Conservation (phyloP, 2,329 filamentous ascomycete species). For the Xylariaceae sp. region DNA sequence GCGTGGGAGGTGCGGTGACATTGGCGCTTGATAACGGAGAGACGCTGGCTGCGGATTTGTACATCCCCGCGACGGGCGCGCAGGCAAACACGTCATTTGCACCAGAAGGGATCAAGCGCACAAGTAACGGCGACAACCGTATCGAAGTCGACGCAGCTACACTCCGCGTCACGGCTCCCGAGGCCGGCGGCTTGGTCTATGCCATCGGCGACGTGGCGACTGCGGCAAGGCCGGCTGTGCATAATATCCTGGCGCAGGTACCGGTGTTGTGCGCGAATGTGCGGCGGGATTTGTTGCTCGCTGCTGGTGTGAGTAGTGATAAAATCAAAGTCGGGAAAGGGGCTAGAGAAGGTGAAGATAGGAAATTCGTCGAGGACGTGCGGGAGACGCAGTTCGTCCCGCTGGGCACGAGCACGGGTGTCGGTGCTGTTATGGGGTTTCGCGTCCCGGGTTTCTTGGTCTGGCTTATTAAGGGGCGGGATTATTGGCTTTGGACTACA, state of each 20-base stretch:
- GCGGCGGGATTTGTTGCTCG: slow-evolving; percentile 44
- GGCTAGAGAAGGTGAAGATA: slow-evolving; percentile 26
- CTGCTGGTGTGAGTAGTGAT: no score
- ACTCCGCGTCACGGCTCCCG: slow-evolving; percentile 35
- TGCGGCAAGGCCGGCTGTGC: slow-evolving; percentile 38
- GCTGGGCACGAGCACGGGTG: slow-evolving; percentile 42
- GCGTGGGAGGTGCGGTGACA: slow-evolving; percentile 27
- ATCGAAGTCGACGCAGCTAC: slow-evolving; percentile 33
- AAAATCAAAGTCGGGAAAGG: slow-evolving; percentile 17
- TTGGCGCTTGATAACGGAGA: slow-evolving; percentile 39
- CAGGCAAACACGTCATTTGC: slow-evolving; percentile 40
- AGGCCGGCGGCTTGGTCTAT: slow-evolving; percentile 37
- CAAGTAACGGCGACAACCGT: slow-evolving; percentile 37
- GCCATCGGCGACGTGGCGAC: slow-evolving; percentile 44
- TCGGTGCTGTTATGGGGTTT: slow-evolving; percentile 42
- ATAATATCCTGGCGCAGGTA: slow-evolving; percentile 38
- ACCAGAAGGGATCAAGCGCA: slow-evolving; percentile 24
- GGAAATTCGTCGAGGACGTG: slow-evolving; percentile 39
- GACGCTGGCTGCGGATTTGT: slow-evolving; percentile 41
- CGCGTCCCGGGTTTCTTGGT: slow-evolving; percentile 41
- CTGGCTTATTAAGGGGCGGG: slow-evolving; percentile 47
- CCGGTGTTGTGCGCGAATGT: slow-evolving; percentile 45
- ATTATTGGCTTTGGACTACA: slow-evolving; percentile 50
- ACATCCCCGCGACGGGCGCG: slow-evolving; percentile 44
- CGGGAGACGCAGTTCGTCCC: slow-evolving; percentile 45